Conservation (phyloP, 176 grass and related monocot genomes). For the Oryza punctata region DNA sequence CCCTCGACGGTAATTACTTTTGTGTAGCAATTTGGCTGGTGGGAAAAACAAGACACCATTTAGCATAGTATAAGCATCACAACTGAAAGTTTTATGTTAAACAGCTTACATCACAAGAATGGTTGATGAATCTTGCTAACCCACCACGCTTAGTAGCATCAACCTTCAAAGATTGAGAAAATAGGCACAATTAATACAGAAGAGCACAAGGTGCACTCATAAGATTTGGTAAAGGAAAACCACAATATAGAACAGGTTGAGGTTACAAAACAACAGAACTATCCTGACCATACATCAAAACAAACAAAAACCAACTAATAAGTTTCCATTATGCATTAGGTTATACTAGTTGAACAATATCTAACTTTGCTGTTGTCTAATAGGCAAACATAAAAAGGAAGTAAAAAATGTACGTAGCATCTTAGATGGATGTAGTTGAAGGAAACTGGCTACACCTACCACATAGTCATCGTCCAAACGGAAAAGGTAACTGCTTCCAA, state of each 20-base stretch:
- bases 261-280: background rate
- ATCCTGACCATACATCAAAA: slow-evolving; percentile 15
- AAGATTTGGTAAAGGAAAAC: slow-evolving; percentile 3
- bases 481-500: slow-evolving; percentile 97
- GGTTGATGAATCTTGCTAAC: slow-evolving; percentile 97
- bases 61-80: slow-evolving; percentile 25
- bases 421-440: background rate
- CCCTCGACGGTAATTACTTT: slow-evolving; percentile 95
- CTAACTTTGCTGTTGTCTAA: slow-evolving; percentile 8
- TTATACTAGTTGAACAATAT: slow-evolving; percentile 9
- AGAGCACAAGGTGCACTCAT: slow-evolving; percentile 21
- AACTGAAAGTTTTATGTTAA: slow-evolving; percentile 32
- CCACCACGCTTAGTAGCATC: slow-evolving; percentile 97
- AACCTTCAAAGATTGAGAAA: slow-evolving; percentile 60
- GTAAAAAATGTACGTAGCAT: background rate
- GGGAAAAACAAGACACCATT: slow-evolving; percentile 22
- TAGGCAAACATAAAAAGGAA: slow-evolving; percentile 13
- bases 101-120: slow-evolving; percentile 86
- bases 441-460: slow-evolving; percentile 57
- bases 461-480: slow-evolving; percentile 96
- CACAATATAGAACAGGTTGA: background rate
- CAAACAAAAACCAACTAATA: slow-evolving; percentile 22
- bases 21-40: slow-evolving; percentile 95
- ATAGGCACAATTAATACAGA: slow-evolving; percentile 1
- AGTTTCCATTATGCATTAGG: background rate